Base-by-base conservation (phyloP, 1,284 basidiomycete genomes). In the Calocybe gambosa region DNA sequence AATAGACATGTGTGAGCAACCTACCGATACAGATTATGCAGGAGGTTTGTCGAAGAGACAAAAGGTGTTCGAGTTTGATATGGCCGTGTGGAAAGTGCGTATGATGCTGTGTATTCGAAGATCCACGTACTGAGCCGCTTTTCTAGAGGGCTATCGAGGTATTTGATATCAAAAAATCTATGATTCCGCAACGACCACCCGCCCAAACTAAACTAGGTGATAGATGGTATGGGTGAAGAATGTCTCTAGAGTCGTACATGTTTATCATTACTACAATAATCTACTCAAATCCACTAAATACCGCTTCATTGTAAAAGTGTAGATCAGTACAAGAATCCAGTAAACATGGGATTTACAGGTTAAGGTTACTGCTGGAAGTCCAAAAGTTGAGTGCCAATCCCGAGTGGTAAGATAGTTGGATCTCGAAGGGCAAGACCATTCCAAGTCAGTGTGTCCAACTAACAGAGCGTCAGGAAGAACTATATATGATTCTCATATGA, bases 31-130 rank as follows among this genome's bases (percentile, higher is more conserved):
- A 21, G 86, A 91, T 50, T 84, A 82, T 52, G 64, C 64, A 1
- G 64, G 70, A 0, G 85, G 85, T 2, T 67, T 88, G 34, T 74
- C 71, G 52, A 90, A 88, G 58, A 77, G 78, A 35, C 93, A 95
- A 60, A 75, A 92, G 52, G 85, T 95, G 5, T 71, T 93, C 58
- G 90, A 94, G 60, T 80, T 95, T 51, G 90, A 93, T 55, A 82
- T 87, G 75, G 74, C 76, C 3, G 82, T 82, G 0, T 95, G 89
- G 87, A 67, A 73, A 76, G 90, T 88, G 53, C 20, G 70, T n/a
- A 15, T 2, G 18, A 39, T 23, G 8, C 21, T 19, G 33, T 19
- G 16, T 16, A n/a, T 21, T 34, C n/a, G 15, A 15, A 16, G 7
- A 16, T 15, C 7, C 10, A 29, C 13, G 9, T 15, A 34, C 10